phyloP scores from a whole-genome alignment of 768 basidiomycete genomes.

The Kwoniella europaea region DNA sequence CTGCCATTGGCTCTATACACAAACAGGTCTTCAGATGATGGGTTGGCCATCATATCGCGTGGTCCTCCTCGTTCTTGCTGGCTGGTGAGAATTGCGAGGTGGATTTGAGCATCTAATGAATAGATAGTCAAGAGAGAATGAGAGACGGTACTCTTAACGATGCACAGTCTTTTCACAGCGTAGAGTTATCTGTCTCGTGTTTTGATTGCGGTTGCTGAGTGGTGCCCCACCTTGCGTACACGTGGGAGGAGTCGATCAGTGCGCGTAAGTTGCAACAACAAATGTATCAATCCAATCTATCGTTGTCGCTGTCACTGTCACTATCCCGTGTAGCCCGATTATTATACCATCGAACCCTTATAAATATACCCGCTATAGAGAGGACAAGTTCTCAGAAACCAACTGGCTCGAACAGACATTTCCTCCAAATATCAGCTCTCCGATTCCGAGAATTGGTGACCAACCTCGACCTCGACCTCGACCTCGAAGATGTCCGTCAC shows the following conservation, averaged over 20 bases:
- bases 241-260: background rate
- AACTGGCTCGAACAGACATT: too few relatives aligned
- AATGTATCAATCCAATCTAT: too few relatives aligned
- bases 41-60: background rate
- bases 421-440: too few relatives aligned
- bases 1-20: slow-evolving; percentile 5
- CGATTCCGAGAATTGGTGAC: too few relatives aligned
- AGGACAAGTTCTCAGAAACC: too few relatives aligned
- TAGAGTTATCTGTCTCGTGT: background rate
- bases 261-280: background rate
- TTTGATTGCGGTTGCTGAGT: background rate
- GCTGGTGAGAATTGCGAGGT: background rate
- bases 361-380: too few relatives aligned
- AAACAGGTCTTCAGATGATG: slow-evolving; percentile 5
- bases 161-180: background rate
- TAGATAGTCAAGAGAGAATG: background rate
- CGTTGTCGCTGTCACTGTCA: too few relatives aligned
- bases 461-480: background rate
- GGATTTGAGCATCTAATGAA: background rate
- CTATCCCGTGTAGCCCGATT: too few relatives aligned
- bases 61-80: background rate
- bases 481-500: slow-evolving; percentile 15
- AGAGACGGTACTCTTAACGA: background rate
- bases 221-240: background rate
- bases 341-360: background rate